These are phyloP conservation scores for Salix koriyanagi DNA, from an alignment of 345 rosid genomes.

Conservation along the genomic window DNA sequence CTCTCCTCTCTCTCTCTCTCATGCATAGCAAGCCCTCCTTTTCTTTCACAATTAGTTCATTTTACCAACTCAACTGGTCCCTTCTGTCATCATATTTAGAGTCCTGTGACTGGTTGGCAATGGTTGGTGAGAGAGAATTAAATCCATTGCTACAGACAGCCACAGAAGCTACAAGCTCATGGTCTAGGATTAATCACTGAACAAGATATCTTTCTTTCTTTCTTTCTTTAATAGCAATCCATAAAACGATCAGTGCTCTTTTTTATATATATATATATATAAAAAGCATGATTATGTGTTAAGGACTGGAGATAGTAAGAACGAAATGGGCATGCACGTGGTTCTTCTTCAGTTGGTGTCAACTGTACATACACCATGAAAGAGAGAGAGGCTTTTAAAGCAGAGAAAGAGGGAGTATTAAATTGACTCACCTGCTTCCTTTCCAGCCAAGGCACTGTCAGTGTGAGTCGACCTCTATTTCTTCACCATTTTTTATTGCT, in stretches of 20 bases:
- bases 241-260: background rate
- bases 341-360: constrained; percentile 37
- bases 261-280: too few species aligned
- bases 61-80: background rate
- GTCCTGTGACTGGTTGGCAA: constrained; percentile 5
- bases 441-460: constrained; percentile 42
- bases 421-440: constrained; percentile 46
- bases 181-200: constrained; percentile 21
- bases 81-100: too few species aligned
- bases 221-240: background rate
- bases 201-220: constrained; percentile 12
- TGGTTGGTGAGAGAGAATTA: constrained; percentile 47
- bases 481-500: constrained; percentile 17
- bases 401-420: constrained; percentile 14
- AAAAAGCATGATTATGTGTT: background rate
- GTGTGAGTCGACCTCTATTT: constrained; percentile 8
- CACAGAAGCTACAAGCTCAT: background rate
- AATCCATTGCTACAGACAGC: constrained; percentile 24
- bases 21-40: background rate
- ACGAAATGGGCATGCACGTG: constrained; percentile 52
- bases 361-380: constrained; percentile 7
- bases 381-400: constrained; percentile 3
- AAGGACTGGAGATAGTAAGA: constrained; percentile 3
- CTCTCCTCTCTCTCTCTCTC: background rate
- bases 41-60: background rate